Base-by-base conservation (phyloP, 2,329 filamentous ascomycete genomes). In the Emmonsia crescens region DNA sequence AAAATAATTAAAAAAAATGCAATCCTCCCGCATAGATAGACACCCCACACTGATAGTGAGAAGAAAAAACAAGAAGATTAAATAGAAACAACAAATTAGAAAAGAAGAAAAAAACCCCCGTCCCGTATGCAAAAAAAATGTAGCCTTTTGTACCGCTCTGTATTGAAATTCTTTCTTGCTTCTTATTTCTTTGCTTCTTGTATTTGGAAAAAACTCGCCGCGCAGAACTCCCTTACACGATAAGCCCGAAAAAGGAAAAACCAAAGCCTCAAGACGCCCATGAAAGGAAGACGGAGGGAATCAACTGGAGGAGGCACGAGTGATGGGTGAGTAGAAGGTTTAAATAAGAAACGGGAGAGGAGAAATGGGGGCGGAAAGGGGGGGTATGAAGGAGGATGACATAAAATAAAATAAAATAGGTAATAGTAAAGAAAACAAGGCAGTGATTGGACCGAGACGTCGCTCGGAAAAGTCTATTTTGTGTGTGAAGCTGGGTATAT, bases 241-340 rank as follows among this genome's bases (percentile, higher is more conserved):
- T 51, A 49, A 49, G 51, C n/a, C 51, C 52, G n/a, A 48, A 46
- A 54, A 60, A 19, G 60, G 49, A 62, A 62, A 52, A 42, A 10
- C 36, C 36, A 29, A 19, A 57, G 44, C 42, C 42, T 46, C n/a
- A 46, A 24, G 3, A 12, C 21, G n/a, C 10, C 42, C 42, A 12
- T 46, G 12, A 38, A 38, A 10, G 29, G 33, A 21, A 38, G 33
- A 38, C 19, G n/a, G 51, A 55, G 29, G 19, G 21, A 55, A 36
- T 21, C 31, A 55, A 21, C 51, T 9, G 51, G 16, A 55, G 51
- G 16, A n/a, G 48, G 21, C 48, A 52, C 48, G 48, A 52, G 48
- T 52, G 40, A 49, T 31, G 38, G 57, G 38, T 21, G 24, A 40
- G n/a, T 38, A 27, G 31, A 27, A 56, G 27, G 29, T 14, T 12